Percentiles rank a stretch among this genome's conserved stretches.
These are phyloP conservation scores for Phytophthora pisi DNA, from an alignment of 352 stramenopile genomes.

Conservation along the genomic window DNA sequence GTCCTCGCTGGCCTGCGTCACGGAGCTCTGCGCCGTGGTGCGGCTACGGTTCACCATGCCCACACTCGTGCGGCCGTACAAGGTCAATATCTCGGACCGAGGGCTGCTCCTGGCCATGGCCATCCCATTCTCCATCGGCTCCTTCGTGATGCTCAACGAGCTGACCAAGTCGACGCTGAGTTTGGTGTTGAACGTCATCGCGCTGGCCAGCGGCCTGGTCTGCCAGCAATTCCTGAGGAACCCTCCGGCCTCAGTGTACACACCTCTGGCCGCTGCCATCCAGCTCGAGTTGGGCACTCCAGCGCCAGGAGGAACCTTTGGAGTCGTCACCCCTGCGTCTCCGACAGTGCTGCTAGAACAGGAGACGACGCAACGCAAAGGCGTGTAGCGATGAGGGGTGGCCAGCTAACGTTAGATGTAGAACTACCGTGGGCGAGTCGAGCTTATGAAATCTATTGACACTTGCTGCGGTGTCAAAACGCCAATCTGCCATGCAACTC, in stretches of 20 bases:
- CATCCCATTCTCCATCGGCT: slow-evolving; percentile 63
- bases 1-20: slow-evolving; percentile 88
- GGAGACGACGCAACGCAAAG: slow-evolving; percentile 25
- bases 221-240: slow-evolving; percentile 64
- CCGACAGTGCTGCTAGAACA: slow-evolving; percentile 17
- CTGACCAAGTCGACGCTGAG: slow-evolving; percentile 64
- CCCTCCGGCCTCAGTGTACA: slow-evolving; percentile 44
- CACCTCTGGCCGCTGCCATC: slow-evolving; percentile 35
- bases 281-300: slow-evolving; percentile 33
- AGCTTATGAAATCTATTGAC: slow-evolving; percentile 17
- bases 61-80: slow-evolving; percentile 80
- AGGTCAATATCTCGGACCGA: slow-evolving; percentile 66
- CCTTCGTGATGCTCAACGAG: slow-evolving; percentile 72
- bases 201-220: slow-evolving; percentile 53
- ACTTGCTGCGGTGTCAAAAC: slow-evolving; percentile 7
- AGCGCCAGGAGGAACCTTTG: slow-evolving; percentile 25
- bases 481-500: slow-evolving; percentile 15
- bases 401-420: slow-evolving; percentile 1
- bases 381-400: slow-evolving; percentile 12
- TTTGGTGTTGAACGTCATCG: slow-evolving; percentile 56
- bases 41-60: slow-evolving; percentile 83
- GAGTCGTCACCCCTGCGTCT: slow-evolving; percentile 26
- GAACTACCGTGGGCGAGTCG: slow-evolving; percentile 1
- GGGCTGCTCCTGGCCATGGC: slow-evolving; percentile 49
- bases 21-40: slow-evolving; percentile 93